These are phyloP conservation scores for Lactuca sativa DNA, from an alignment of 129 eudicot species.

Conservation along the genomic window DNA sequence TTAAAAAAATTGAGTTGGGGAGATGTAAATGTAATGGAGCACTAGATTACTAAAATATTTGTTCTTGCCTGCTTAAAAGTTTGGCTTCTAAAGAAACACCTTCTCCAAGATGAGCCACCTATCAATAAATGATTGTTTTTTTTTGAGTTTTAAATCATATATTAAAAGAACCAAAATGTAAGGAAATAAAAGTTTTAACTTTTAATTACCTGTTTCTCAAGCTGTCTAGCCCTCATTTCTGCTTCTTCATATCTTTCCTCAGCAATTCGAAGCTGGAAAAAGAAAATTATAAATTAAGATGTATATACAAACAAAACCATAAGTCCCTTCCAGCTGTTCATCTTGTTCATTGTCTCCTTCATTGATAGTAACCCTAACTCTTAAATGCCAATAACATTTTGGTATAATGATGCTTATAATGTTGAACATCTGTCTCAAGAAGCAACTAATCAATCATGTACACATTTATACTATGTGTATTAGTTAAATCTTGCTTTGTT, in stretches of 20 bases:
- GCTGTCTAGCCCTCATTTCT: constrained; percentile 79
- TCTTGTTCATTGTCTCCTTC: too few relatives aligned
- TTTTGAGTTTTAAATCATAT: constrained; percentile 18
- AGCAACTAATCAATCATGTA: too few relatives aligned
- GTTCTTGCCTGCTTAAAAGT: constrained; percentile 84
- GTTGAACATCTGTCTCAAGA: too few relatives aligned
- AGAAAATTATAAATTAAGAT: constrained; percentile 12
- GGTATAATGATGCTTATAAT: too few relatives aligned
- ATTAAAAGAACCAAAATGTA: constrained; percentile 6
- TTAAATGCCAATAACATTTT: too few relatives aligned
- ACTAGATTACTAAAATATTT: constrained; percentile 5
- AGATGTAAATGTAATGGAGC: background rate
- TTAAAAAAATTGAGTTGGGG: constrained; percentile 1
- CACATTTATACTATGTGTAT: too few relatives aligned
- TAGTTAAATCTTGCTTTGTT: too few relatives aligned
- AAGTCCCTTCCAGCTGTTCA: too few relatives aligned
- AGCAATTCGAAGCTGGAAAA: constrained; percentile 69
- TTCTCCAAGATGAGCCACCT: constrained; percentile 90
- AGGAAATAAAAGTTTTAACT: constrained; percentile 1
- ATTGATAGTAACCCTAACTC: too few relatives aligned
- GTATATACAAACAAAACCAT: constrained; percentile 4
- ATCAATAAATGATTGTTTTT: constrained; percentile 13
- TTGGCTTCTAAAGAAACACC: constrained; percentile 90
- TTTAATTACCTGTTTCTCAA: constrained; percentile 68
- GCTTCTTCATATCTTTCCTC: constrained; percentile 74